Base-by-base conservation (phyloP, 352 stramenopile species). In the Phytophthora pseudosyringae region DNA sequence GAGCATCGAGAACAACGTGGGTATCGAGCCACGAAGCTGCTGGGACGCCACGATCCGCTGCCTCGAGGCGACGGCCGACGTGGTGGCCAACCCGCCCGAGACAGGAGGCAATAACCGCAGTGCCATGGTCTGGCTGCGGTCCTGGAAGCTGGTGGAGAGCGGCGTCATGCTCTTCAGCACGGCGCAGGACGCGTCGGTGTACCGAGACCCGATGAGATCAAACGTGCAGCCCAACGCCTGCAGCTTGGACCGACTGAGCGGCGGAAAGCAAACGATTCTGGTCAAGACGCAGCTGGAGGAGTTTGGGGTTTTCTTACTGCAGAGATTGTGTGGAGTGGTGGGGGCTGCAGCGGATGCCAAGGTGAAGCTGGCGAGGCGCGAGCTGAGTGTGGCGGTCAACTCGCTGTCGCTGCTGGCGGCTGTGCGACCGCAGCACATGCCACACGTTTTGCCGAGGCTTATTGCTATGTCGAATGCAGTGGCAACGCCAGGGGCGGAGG, bases 221-320 rank as follows among this genome's bases (percentile, higher is more conserved):
- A 93, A 93, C 31, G 72, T 91, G 35, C 80, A 87, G 69, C 86
- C 86, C 0, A 88, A 94, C 46, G 73, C 55, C 16, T 76, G 88
- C 33, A 88, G 78, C 29, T 63, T 90, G 54, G 83, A 93, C 46
- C 69, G 72, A 35, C 51, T 92, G 5, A 71, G 54, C 38, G 11
- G 46, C 1, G 28, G 43, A 1, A 60, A 60, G 13, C 71, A 78
- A 15, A 59, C 51, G 3, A 52, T 86, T 56, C 43, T 91, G 12
- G 43, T 75, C 12, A 73, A 67, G 46, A 56, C 69, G 0, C 44
- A 66, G 18, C 59, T 93, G 5, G 62, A 84, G 46, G 65, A 59
- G n/a, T 70, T 81, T 9, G 83, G 83, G 5, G 54, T 74, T 2
- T 57, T 61, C 5, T 39, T 89, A 25, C 29, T 88, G 26, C 67